Base-by-base conservation (phyloP, 148 eudicot genomes). In the Simmondsia chinensis region DNA sequence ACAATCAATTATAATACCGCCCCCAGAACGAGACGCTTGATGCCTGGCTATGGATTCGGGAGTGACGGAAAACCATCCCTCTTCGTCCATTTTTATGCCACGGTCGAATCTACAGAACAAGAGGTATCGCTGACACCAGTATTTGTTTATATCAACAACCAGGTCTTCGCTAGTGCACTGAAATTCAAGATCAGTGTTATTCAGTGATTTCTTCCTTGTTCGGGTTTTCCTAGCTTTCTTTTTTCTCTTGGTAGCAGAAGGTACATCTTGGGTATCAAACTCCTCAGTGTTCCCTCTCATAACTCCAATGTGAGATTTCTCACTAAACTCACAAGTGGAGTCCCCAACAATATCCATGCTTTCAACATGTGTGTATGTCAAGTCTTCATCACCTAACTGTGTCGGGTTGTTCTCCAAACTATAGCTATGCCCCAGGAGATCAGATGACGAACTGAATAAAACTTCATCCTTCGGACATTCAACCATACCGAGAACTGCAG, bases 11-110 rank as follows among this genome's bases (percentile, higher is more conserved):
- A 85, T 36, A n/a, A 58, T 21, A 20, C 77, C 78, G 32, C 55
- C 33, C 16, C 77, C 81, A 72, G 75, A 79, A 57, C 89, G 94
- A 7, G 60, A 59, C 30, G 99, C 94, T 35, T 91, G 99, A 58
- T 91, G 97, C 47, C 62, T 79, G 28, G 95, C 88, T 58, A 91
- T 57, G 22, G 63, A 51, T 56, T 91, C 95, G 0, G 95, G 99
- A 32, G 99, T 85, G 20, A 82, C 97, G 39, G 97, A 91, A 70
- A 85, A 91, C 97, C 97, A 91, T 33, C 97, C 97, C 68, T 89
- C 97, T 55, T 76, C 83, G 21, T 91, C 97, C 95, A 91, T 82
- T 56, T 65, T 59, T 27, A 91, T 72, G 48, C 97, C 97, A 33
- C 66, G 24, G 39, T 85, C 86, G 35, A 71, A 91, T 70, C 61